phyloP scores from a whole-genome alignment of 352 stramenopile species.

The Phytophthora gonapodyides region DNA sequence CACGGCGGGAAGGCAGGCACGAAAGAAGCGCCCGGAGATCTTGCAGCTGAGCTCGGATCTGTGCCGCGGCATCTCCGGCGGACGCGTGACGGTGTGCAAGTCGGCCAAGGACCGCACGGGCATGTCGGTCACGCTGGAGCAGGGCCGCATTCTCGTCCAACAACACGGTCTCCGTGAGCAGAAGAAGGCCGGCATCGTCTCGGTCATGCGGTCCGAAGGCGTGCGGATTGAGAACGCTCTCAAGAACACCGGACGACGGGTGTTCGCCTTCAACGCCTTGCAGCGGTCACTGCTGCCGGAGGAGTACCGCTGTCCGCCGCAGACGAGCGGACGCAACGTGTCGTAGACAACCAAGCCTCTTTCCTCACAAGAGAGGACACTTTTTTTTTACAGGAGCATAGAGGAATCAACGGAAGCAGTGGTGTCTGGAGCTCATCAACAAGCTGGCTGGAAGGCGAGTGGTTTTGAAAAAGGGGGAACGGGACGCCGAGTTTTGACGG shows the following conservation, averaged over 20 bases:
- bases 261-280: constrained; percentile 88
- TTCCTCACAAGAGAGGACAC: constrained; percentile 22
- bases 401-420: constrained; percentile 7
- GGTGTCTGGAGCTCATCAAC: neutral
- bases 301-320: constrained; percentile 81
- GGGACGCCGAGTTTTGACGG: constrained; percentile 35
- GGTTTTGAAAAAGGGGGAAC: constrained; percentile 18
- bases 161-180: constrained; percentile 69
- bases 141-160: constrained; percentile 88
- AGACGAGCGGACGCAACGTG: constrained; percentile 79
- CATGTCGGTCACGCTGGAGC: constrained; percentile 97
- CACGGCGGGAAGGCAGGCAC: constrained; percentile 60
- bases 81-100: constrained; percentile 96
- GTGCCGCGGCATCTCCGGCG: constrained; percentile 82
- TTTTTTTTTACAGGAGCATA: constrained; percentile 31
- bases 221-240: constrained; percentile 86
- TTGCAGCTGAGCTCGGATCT: constrained; percentile 85
- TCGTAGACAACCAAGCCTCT: constrained; percentile 46
- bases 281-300: constrained; percentile 82
- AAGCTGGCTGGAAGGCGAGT: constrained; percentile 15
- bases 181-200: constrained; percentile 79
- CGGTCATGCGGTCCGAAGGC: constrained; percentile 83
- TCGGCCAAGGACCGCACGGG: constrained; percentile 97
- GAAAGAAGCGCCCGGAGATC: constrained; percentile 87
- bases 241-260: constrained; percentile 81